Base-by-base conservation (phyloP, 176 grass and related monocot genomes). In the Microstegium vimineum region DNA sequence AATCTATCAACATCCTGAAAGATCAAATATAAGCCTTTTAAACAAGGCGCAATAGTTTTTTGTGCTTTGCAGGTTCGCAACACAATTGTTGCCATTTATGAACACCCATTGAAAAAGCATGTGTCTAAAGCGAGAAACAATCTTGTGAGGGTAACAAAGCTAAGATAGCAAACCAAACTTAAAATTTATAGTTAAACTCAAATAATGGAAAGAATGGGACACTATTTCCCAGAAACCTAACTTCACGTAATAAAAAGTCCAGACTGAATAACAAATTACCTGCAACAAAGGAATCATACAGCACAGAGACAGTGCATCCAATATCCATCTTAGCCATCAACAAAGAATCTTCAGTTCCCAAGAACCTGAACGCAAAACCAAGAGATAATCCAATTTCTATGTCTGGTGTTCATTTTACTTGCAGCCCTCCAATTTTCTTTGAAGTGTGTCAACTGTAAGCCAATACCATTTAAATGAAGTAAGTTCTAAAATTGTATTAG, bases 1-100 rank as follows among this genome's bases (percentile, higher is more conserved):
- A 88, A 87, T 87, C 62, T 83, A 86, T n/a, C 94, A 82, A 92
- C 88, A 77, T 94, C 92, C 94, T 97, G 83, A 80, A 91, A 80
- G 49, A 37, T 69, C 52, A 81, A 81, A 74, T 80, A 77, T 83
- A 80, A 47, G 51, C 87, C 32, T 41, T 45, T 33, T 46, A 32
- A 7, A 9, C 47, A 66, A 74, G 20, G 9, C n/a, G 57, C 10
- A 25, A 18, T 16, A 83, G 20, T 32, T 23, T 15, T 8, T 46
- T 78, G 61, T 77, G 63, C 37, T 52, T 52, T 8, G 13, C 25
- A 80, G 45, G 33, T 84, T 38, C 36, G 57, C 51, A 74, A 75
- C 6, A 70, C 12, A 36, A 25, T 66, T 59, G 9, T 65, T 41
- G 52, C 34, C 14, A 65, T 31, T n/a, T n/a, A n/a, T n/a, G n/a